Conservation (phyloP, 2,329 filamentous ascomycete genomes). For the Teratosphaeriaceae sp. region DNA sequence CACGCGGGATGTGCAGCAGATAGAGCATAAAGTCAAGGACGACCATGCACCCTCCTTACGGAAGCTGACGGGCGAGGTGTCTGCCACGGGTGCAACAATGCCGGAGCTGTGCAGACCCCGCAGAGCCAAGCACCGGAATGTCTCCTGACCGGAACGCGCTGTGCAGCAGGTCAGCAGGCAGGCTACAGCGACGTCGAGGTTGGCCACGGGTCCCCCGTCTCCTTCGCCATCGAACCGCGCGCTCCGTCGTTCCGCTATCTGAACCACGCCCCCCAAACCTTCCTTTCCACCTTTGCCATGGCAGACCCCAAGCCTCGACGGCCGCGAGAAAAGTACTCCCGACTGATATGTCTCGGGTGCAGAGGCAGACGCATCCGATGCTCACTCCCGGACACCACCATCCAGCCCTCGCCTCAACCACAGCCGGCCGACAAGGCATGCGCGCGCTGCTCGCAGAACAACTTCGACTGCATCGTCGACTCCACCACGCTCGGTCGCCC, state of each 20-base stretch:
- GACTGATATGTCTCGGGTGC: neutral
- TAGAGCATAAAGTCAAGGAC: too few species aligned
- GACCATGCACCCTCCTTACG: too few species aligned
- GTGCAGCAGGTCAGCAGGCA: too few species aligned
- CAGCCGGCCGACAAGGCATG: neutral
- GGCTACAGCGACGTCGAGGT: too few species aligned
- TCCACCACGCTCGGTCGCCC: neutral
- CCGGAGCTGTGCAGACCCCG: too few species aligned
- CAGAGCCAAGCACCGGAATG: too few species aligned
- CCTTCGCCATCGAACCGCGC: neutral
- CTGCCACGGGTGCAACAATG: too few species aligned
- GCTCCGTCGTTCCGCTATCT: neutral
- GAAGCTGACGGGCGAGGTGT: too few species aligned
- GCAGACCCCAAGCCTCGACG: neutral
- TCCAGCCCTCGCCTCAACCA: neutral
- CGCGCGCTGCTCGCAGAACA: neutral
- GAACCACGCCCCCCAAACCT: neutral
- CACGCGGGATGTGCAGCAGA: too few species aligned
- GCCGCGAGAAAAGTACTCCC: neutral
- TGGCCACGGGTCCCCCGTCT: too few species aligned
- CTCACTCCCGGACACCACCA: neutral
- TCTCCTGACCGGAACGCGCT: too few species aligned
- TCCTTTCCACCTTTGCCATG: neutral
- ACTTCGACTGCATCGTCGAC: neutral
- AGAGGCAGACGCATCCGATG: neutral